These are phyloP conservation scores for Mycena haematopus DNA, from an alignment of 768 basidiomycete species.

Conservation along the genomic window DNA sequence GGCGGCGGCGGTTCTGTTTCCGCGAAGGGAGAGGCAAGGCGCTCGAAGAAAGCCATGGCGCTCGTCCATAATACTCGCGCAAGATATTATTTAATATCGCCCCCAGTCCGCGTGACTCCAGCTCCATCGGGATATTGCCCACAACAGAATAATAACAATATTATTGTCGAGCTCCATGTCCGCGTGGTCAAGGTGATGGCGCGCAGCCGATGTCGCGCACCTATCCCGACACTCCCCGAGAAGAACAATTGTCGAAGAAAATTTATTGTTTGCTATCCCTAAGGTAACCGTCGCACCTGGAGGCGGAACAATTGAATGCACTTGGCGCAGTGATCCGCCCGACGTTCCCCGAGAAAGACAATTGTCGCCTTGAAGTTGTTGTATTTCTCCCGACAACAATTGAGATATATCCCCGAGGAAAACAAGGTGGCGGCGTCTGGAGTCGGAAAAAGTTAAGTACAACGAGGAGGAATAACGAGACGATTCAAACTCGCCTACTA, in stretches of 20 bases:
- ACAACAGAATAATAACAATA: background rate
- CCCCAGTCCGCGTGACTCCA: no score
- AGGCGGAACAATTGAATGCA: no score
- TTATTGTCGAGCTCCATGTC: background rate
- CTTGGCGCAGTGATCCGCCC: no score
- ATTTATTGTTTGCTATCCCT: no score
- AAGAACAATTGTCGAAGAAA: no score
- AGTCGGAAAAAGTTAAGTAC: constrained; percentile 13
- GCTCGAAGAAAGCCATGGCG: constrained; percentile 13
- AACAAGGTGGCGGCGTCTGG: constrained; percentile 1
- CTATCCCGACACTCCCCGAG: background rate
- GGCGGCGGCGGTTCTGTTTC: constrained; percentile 20
- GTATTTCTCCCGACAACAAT: constrained; percentile 16
- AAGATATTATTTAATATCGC: constrained; percentile 10
- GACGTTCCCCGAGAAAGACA: constrained; percentile 17
- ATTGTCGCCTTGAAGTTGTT: constrained; percentile 6
- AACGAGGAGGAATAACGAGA: constrained; percentile 1
- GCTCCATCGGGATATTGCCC: constrained; percentile 14
- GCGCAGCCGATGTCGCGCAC: no score
- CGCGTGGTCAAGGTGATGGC: constrained; percentile 7
- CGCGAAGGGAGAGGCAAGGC: constrained; percentile 20
- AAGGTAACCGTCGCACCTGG: no score
- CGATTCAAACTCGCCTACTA: constrained; percentile 9
- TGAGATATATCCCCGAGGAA: constrained; percentile 14
- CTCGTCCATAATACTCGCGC: constrained; percentile 12